These are phyloP conservation scores for Marasmius sp. DNA, from an alignment of 1,284 basidiomycete species.

Conservation along the genomic window DNA sequence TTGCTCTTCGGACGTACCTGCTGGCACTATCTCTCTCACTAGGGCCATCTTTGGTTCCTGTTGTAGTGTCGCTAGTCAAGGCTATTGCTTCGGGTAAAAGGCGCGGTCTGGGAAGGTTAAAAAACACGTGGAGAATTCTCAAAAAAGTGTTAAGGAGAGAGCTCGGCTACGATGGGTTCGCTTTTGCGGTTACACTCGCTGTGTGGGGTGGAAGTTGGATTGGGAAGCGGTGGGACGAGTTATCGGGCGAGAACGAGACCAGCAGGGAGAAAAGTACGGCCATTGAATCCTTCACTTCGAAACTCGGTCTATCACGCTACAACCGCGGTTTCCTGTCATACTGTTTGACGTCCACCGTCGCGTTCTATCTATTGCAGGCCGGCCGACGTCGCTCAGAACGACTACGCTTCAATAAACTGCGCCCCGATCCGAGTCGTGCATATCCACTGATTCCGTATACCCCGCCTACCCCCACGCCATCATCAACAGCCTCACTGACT, in stretches of 20 bases:
- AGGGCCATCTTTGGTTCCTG: constrained; percentile 58
- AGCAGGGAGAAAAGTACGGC: neutral
- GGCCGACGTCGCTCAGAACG: constrained; percentile 35
- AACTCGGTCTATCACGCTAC: constrained; percentile 26
- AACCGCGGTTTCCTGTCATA: constrained; percentile 60
- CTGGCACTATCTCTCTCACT: constrained; percentile 68
- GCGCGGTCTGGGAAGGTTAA: constrained; percentile 5
- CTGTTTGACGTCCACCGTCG: constrained; percentile 54
- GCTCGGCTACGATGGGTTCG: constrained; percentile 60
- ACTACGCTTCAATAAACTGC: constrained; percentile 15
- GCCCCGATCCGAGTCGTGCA: constrained; percentile 7
- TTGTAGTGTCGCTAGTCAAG: constrained; percentile 36
- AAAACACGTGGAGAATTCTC: constrained; percentile 24
- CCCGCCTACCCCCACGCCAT: constrained; percentile 10
- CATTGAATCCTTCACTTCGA: constrained; percentile 9
- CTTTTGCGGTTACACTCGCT: constrained; percentile 62
- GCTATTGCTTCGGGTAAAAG: constrained; percentile 1
- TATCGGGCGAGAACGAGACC: constrained; percentile 3
- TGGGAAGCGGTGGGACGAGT: constrained; percentile 39
- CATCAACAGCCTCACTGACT: constrained; percentile 46
- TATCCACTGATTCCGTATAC: constrained; percentile 19
- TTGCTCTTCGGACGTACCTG: constrained; percentile 64
- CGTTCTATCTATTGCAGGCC: constrained; percentile 55
- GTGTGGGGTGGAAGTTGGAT: constrained; percentile 62
- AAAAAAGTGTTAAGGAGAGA: constrained; percentile 51